Evolutionary conservation across 495 filamentous ascomycete species (phyloP), one percentile per base, ranked within the genome.

Genomic region (Pyrenopolyporus hunteri): DNA sequence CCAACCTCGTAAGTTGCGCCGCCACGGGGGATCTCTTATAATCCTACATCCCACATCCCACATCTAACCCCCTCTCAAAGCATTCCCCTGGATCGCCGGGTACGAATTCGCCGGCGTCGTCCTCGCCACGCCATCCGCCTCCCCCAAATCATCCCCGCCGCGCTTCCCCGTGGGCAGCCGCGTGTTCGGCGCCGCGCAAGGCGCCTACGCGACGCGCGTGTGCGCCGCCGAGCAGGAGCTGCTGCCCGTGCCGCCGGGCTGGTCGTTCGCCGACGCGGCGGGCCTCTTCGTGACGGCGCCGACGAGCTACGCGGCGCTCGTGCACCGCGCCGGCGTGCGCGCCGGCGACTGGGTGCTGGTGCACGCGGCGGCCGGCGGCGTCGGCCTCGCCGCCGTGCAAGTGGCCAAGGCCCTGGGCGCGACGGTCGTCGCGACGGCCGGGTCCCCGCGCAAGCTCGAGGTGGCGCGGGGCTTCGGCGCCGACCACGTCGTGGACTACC

Each of bases 211-310:
- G 2, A 93, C 89, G 3, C 83, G 87, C 50, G 74, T 92, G 9
- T 81, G 82, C 13, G 89, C 84, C 1, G 73, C 74, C 3, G 93
- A 96, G 73, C 73, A 78, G 3, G 69, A 80, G 4, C 80, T 97
- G 22, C 82, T 87, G 25, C 86, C 89, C 17, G 82, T 97, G 2
- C 93, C 93, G 0, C 57, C 75, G 10, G 90, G 89, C 1, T 97
- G 92, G 93, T 82, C 80, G 29, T 93, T 90, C 74, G 80, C 86
- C 36, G 88, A 95, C 56, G 93, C 93, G 0, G 90, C 93, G 2
- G 93, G 93, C 0, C 74, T 98, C 16, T 96, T 94, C 69, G 89
- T 97, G 3, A 97, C 93, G 1, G 91, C 87, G 42, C 92, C 93
- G 2, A 98, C 93, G 0, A 90, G 88, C 53, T 98, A 96, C 69